Evolutionary conservation across 768 basidiomycete species (phyloP), one percentile per base, ranked within the genome.

Genomic region (Termitomyces sp.): DNA sequence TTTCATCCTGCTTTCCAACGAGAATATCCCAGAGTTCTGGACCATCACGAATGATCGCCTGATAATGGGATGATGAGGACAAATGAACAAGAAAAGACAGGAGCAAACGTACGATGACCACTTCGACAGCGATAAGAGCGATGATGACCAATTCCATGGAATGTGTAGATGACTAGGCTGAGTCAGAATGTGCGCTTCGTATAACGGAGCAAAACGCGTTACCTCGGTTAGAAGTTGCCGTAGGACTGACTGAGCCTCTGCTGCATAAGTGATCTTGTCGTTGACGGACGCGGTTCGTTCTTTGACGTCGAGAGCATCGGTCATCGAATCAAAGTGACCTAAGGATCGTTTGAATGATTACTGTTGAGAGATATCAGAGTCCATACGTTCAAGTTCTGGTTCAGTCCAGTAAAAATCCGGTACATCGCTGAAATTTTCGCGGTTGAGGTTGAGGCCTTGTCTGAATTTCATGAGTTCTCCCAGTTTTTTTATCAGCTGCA

Each of bases 141-240:
- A 98, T 98, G 68, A 98, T 98, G 61, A 98, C 90, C 5, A 96
- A 77, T 72, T 98, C 96, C 90, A 98, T 94, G 2, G 90, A 85
- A 66, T 97, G 92, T 2, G 81, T 83, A 5, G 90, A 92, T 3
- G 92, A 91, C 91, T 96, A 64, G 38, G 10, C 30, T n/a, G 58
- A 36, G 62, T 54, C 51, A 62, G 26, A 60, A 38, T 40, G n/a
- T 42, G 51, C 26, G 18, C 18, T 28, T 6, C 33, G 30, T 46
- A 49, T 20, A 51, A 57, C 30, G 22, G 12, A 4, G 30, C 26
- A 30, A 53, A 32, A 38, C 20, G 38, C 60, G 63, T 43, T 65
- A 88, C 93, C 79, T 95, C 93, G 0, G 93, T 94, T 30, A 97
- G 76, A 13, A 98, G 75, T 60, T 96, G 93, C 50, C 94, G 80